Percentiles rank a stretch among this genome's conserved stretches.
Conservation (phyloP, 192 early-diverging fungal species). For the Powellomyces hirtus region DNA sequence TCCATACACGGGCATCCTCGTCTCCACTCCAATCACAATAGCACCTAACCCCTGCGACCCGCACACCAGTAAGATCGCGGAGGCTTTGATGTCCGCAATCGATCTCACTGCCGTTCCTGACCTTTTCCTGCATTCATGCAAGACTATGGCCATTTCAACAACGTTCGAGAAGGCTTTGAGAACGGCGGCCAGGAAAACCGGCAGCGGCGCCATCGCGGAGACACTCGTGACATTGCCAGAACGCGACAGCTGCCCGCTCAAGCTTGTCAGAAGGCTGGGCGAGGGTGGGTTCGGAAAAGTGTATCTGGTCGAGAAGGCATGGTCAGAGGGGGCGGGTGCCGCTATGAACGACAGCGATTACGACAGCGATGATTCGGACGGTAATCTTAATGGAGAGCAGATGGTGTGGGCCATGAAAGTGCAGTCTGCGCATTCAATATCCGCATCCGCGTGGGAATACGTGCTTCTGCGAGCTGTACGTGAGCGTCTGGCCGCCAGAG, state of each 20-base stretch:
- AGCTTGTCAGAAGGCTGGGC: conserved; percentile 27
- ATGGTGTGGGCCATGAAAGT: conserved; percentile 36
- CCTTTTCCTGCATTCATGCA: not conserved
- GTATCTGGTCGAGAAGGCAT: conserved; percentile 21
- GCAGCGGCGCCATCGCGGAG: not conserved
- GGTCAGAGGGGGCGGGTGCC: not conserved
- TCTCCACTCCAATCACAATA: too few species aligned
- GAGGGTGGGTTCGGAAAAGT: conserved; percentile 38
- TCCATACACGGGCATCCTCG: too few species aligned
- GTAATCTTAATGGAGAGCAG: not conserved
- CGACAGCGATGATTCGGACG: conserved; percentile 25
- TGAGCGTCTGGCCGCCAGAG: conserved; percentile 16
- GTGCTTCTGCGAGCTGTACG: conserved; percentile 27
- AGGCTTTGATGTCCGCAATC: not conserved
- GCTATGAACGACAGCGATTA: conserved; percentile 7
- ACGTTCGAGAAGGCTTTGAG: conserved; percentile 2
- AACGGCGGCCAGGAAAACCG: not conserved
- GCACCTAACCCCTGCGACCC: conserved; percentile 19
- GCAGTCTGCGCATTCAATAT: not conserved
- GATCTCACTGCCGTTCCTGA: not conserved
- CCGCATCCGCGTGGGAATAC: conserved; percentile 41
- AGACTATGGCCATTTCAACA: not conserved
- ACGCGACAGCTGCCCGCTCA: not conserved
- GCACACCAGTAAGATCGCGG: not conserved
- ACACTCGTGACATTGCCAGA: not conserved